Evolutionary conservation across 768 basidiomycete species (phyloP), one percentile per base, ranked within the genome.

Genomic region (Russula ochroleuca): DNA sequence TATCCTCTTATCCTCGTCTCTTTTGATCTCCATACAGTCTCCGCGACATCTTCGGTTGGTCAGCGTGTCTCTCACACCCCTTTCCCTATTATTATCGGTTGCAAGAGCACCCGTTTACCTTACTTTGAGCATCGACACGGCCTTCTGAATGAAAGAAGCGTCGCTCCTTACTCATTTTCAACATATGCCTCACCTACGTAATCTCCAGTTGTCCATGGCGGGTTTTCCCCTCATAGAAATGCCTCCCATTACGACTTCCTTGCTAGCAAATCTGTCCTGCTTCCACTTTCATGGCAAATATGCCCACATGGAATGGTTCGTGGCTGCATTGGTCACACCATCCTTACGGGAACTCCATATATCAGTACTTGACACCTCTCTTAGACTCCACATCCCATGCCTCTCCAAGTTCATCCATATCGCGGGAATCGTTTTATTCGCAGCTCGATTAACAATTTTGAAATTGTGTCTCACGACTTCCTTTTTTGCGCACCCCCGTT

Each of bases 181-280:
- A 41, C 9, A 1, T 6, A 19, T 56, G 5, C 40, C 40, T 5
- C 17, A 15, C 4, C 25, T 56, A 21, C 40, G 54, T 25, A 2
- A 41, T 9, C 25, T 56, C 17, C 17, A 13, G 11, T 28, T 28
- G 28, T 28, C 28, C n/a, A n/a, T n/a, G n/a, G 8, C 45, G 4
- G 10, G 6, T n/a, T 45, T 0, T 2, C 11, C 0, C 4, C n/a
- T 7, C n/a, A 9, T 0, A 3, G 5, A 5, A 21, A 41, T 5
- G 41, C n/a, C 45, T 21, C 45, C 45, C 5, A 13, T 13, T 4
- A 11, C 11, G 21, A 35, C 17, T 13, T 15, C 33, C 33, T n/a
- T 2, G 9, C 19, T 56, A 7, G 15, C 54, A 7, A 15, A 40
- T 8, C 28, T 62, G 37, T 40, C n/a, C 9, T 0, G 17, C 8